Base-by-base conservation (phyloP, 139 green algal species). In the Deuterostichococcus epilithicus region DNA sequence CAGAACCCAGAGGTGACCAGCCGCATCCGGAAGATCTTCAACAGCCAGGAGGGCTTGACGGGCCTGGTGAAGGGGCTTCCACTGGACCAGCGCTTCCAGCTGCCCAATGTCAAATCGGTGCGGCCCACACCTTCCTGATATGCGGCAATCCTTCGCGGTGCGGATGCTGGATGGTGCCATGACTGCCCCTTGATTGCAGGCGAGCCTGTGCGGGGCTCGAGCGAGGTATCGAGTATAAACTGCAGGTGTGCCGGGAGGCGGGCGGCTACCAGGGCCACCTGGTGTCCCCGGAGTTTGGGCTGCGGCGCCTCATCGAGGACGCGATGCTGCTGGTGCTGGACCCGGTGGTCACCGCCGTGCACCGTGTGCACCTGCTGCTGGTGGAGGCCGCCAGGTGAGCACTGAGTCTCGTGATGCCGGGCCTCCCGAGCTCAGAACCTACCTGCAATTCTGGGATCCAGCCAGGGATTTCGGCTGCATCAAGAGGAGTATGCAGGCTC, bases 211-310 rank as follows among this genome's bases (percentile, higher is more conserved):
- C 15, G 15, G 13, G 13, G 45, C 45, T 26, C 15, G 15, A 60
- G 15, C 13, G 15, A 60, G 45, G 45, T 60, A 13, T 18, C 45
- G 45, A 60, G 45, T 28, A n/a, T 28, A 13, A 69, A 37, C 2
- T 37, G 74, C 91, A 95, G 91, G 88, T 95, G 23, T 91, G 86
- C 66, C 82, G 84, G 26, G 79, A 91, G 52, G 90, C 93, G 2
- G 93, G 97, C 75, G 93, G 93, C 38, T 97, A 94, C 79, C 92
- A 97, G 81, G 83, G 89, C 20, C 89, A 94, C 81, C 60, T 97
- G 67, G 88, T 97, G 23, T 96, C 93, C 0, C 93, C 93, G 15
- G 93, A 97, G 76, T 80, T 80, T n/a, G 93, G 93, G 35, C 86
- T 97, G 66, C 73, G 77, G 44, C 85, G 90, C 13, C 85, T 93